Percentiles rank a stretch among this genome's conserved stretches.
Evolutionary conservation across 2,329 filamentous ascomycete species (phyloP).

Genomic region (Penicillium capsulatum): DNA sequence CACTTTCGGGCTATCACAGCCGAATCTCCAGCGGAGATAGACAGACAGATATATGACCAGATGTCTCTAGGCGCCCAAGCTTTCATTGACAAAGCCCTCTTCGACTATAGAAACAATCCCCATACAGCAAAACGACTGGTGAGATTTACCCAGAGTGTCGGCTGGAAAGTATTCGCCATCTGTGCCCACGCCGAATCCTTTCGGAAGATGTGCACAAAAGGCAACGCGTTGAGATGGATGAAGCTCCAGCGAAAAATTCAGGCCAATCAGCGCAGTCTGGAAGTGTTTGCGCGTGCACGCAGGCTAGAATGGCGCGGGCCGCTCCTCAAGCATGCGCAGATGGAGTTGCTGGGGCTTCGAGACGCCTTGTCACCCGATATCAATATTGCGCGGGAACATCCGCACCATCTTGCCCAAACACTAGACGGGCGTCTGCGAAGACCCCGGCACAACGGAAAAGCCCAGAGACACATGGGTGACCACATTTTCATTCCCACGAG

Average conservation of each 20-base stretch:
- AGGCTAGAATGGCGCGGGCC: constrained; percentile 21
- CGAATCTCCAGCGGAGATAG: background rate
- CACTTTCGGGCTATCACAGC: constrained; percentile 3
- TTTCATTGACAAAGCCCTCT: background rate
- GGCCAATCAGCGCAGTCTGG: constrained; percentile 21
- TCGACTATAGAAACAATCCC: background rate
- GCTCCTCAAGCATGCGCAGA: constrained; percentile 1
- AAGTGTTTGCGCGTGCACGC: constrained; percentile 23
- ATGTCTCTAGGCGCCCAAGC: background rate
- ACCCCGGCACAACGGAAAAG: constrained; percentile 6
- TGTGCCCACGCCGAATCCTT: constrained; percentile 27
- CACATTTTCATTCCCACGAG: constrained; percentile 8
- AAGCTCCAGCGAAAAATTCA: constrained; percentile 14
- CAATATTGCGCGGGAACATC: constrained; percentile 12
- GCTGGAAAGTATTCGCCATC: constrained; percentile 28
- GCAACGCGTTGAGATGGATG: constrained; percentile 12
- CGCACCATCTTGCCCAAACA: constrained; percentile 11
- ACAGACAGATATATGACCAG: background rate
- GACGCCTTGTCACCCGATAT: constrained; percentile 3
- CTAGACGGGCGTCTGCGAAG: constrained; percentile 5
- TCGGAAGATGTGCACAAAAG: constrained; percentile 9
- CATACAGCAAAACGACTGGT: background rate
- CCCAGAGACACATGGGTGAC: constrained; percentile 16
- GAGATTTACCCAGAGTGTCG: constrained; percentile 10
- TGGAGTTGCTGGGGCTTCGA: background rate